Evolutionary conservation across 2,329 filamentous ascomycete species (phyloP).

Genomic region (Malbranchea zuffiana): DNA sequence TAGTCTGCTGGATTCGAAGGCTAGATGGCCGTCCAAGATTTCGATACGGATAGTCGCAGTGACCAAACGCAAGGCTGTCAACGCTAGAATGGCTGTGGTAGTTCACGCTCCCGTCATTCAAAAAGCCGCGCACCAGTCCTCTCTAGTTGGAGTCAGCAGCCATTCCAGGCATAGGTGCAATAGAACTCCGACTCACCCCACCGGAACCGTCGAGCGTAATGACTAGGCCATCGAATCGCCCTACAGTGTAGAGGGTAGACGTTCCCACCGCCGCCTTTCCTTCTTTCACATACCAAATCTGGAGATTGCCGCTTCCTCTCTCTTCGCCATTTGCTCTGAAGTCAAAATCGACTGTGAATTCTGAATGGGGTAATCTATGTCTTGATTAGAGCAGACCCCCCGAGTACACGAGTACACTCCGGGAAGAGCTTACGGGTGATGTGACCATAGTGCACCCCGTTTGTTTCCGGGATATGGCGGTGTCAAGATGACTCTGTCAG

Average conservation of each 20-base stretch:
- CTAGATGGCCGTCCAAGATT: conserved; percentile 79
- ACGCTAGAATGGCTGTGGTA: conserved; percentile 66
- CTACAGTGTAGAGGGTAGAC: conserved; percentile 72
- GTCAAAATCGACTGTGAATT: conserved; percentile 75
- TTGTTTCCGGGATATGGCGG: conserved; percentile 78
- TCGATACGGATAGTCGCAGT: conserved; percentile 82
- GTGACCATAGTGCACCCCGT: conserved; percentile 72
- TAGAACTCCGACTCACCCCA: conserved; percentile 32
- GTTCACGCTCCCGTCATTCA: conserved; percentile 80
- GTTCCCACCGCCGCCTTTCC: conserved; percentile 55
- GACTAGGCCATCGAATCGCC: conserved; percentile 79
- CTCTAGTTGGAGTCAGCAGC: conserved; percentile 6
- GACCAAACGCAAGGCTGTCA: conserved; percentile 80
- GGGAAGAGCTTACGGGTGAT: conserved; percentile 40
- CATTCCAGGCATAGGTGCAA: background rate
- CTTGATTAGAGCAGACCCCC: background rate
- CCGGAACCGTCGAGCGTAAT: conserved; percentile 78
- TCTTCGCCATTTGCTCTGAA: conserved; percentile 83
- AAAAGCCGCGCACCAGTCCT: conserved; percentile 78
- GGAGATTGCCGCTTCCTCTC: conserved; percentile 74
- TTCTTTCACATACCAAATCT: conserved; percentile 78
- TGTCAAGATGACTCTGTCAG: conserved; percentile 85
- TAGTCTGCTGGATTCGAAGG: conserved; percentile 60
- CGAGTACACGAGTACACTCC: background rate
- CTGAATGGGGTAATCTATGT: conserved; percentile 39